phyloP scores from a whole-genome alignment of 331 rosid species.

The Quercus phellos region DNA sequence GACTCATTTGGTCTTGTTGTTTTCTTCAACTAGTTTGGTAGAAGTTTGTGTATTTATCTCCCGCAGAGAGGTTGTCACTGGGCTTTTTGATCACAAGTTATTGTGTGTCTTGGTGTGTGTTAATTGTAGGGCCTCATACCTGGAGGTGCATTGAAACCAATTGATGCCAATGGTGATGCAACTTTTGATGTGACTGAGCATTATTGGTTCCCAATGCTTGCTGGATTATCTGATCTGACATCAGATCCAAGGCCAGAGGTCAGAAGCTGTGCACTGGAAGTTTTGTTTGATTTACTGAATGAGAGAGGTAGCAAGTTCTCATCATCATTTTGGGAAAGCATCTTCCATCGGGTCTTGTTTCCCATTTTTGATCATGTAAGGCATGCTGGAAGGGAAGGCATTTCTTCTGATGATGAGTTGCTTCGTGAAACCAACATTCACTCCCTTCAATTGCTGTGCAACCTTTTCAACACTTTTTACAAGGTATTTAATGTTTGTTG shows the following conservation, averaged over 20 bases:
- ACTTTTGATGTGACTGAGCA: conserved; percentile 83
- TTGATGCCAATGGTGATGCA: conserved; percentile 51
- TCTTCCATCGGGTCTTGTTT: conserved; percentile 95
- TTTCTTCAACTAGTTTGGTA: not conserved
- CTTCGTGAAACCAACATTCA: conserved; percentile 93
- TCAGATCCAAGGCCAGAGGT: conserved; percentile 92
- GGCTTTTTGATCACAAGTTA: not conserved
- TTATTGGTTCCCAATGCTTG: conserved; percentile 99
- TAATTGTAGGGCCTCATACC: conserved; percentile 81
- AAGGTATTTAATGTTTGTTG: conserved; percentile 50
- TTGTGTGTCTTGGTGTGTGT: conserved; percentile 21
- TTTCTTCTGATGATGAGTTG: conserved; percentile 73
- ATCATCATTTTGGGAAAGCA: conserved; percentile 88
- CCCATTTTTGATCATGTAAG: conserved; percentile 98
- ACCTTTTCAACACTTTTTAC: conserved; percentile 96
- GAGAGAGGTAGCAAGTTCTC: conserved; percentile 99
- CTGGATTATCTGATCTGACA: conserved; percentile 95
- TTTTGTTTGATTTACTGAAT: conserved; percentile 89
- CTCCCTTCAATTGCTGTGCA: conserved; percentile 96
- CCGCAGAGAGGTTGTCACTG: not conserved
- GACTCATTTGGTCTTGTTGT: not conserved
- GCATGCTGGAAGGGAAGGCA: conserved; percentile 83
- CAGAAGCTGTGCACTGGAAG: conserved; percentile 96
- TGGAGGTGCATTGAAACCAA: conserved; percentile 90
- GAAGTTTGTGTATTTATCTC: conserved; percentile 2